Evolutionary conservation across 495 filamentous ascomycete species (phyloP), one percentile per base, ranked within the genome.

Genomic region (Aspergillus cristatus): DNA sequence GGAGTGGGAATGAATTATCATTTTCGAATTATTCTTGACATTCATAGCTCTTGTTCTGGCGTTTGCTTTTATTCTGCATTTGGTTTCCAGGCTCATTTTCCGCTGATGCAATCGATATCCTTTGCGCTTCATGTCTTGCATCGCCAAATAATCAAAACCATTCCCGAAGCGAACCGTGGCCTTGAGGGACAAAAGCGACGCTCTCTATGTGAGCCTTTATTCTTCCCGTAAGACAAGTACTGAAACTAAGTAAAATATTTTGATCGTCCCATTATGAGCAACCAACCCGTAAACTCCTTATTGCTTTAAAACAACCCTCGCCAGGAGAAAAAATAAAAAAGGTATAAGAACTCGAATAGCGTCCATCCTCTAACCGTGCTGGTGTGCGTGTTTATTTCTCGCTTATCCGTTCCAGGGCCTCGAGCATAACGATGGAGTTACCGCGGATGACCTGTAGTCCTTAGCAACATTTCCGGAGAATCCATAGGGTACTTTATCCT

Each of bases 361-460:
- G 34, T 40, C 41, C 30, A 28, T 18, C 34, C 35, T 2, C 43
- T 26, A 18, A n/a, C n/a, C n/a, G n/a, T n/a, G 11, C 5, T 30
- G 28, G n/a, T 11, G n/a, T 30, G 28, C 13, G 13, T 28, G n/a
- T 42, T 55, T 56, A 68, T 62, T 62, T 66, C 30, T 71, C 68
- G 55, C 56, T 68, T 54, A 79, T 79, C 42, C 75, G 72, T 40
- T 79, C 76, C 30, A 79, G 55, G 32, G 76, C 76, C 72, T 96
- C 89, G 17, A 96, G 72, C 86, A 95, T 95, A 31, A 95, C 86
- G 7, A 96, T 86, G 5, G 87, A 94, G 64, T 96, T 96, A 38
- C 89, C 89, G 43, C 89, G 82, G 50, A 96, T 94, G 38, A 80
- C 72, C 73, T 75, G 33, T n/a, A 13, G 20, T 4, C 4, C 33